These are phyloP conservation scores for Aureobasidium sp. DNA, from an alignment of 2,329 filamentous ascomycete genomes.

Conservation along the genomic window DNA sequence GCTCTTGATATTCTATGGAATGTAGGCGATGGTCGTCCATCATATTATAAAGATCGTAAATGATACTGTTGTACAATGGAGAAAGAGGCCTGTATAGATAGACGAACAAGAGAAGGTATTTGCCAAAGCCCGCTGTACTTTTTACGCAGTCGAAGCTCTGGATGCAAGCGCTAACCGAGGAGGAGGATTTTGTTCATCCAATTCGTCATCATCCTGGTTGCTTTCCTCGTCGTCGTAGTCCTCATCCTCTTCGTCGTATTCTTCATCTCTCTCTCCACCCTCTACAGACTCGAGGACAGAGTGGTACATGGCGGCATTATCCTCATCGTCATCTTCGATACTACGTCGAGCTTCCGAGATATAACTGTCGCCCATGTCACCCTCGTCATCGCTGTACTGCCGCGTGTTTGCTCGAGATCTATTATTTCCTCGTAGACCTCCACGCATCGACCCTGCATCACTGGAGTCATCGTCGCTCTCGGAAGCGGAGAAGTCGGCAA, in stretches of 20 bases:
- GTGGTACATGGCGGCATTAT: conserved; percentile 36
- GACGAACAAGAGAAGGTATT: neutral
- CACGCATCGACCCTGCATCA: conserved; percentile 15
- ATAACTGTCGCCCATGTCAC: conserved; percentile 15
- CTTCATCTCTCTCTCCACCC: conserved; percentile 29
- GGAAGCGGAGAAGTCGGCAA: conserved; percentile 83
- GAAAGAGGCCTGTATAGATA: neutral
- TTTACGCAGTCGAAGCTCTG: neutral
- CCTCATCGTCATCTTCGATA: conserved; percentile 41
- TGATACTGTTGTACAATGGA: neutral
- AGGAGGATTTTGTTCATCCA: neutral
- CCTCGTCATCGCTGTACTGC: conserved; percentile 17
- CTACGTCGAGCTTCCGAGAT: conserved; percentile 22
- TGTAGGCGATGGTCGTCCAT: neutral
- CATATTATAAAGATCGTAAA: neutral
- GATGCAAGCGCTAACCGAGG: neutral
- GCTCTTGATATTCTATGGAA: neutral
- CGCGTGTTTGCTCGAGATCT: conserved; percentile 1
- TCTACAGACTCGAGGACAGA: conserved; percentile 47
- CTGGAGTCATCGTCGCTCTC: conserved; percentile 52
- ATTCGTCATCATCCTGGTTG: conserved; percentile 12
- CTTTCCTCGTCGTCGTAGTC: conserved; percentile 19
- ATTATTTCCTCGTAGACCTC: neutral
- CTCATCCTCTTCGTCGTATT: conserved; percentile 17
- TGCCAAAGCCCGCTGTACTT: neutral